These are phyloP conservation scores for Pleodorina starrii DNA, from an alignment of 139 green algal genomes.

Conservation along the genomic window DNA sequence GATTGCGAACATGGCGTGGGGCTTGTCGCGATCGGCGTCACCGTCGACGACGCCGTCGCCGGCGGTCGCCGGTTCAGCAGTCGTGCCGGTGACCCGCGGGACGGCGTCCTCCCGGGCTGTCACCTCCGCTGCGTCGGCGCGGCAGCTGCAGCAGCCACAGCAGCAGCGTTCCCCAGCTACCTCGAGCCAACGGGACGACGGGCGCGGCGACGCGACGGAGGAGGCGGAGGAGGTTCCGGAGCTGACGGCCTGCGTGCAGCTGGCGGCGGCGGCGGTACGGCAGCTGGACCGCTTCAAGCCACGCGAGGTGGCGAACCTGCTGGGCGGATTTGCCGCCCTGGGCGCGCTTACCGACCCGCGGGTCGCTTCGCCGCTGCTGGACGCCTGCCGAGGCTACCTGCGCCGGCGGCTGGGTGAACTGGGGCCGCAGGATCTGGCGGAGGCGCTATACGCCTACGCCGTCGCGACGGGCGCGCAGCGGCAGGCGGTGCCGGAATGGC, in stretches of 20 bases:
- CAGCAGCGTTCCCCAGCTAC: no score
- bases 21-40: not conserved
- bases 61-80: no score
- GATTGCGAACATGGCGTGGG: conserved; percentile 30
- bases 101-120: no score
- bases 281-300: conserved; percentile 1
- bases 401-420: not conserved
- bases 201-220: no score
- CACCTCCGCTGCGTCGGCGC: no score
- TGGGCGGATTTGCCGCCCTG: conserved; percentile 8
- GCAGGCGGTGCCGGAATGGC: not conserved
- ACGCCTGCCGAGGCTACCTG: not conserved
- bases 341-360: not conserved
- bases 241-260: not conserved
- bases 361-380: not conserved
- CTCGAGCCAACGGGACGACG: no score
- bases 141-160: no score
- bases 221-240: no score
- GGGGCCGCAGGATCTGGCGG: conserved; percentile 13
- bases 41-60: not conserved
- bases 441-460: conserved; percentile 39
- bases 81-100: no score
- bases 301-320: conserved; percentile 29
- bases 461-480: not conserved
- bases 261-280: not conserved